Evolutionary conservation across 139 green algal species (phyloP).

Genomic region (Marvania coccoides): DNA sequence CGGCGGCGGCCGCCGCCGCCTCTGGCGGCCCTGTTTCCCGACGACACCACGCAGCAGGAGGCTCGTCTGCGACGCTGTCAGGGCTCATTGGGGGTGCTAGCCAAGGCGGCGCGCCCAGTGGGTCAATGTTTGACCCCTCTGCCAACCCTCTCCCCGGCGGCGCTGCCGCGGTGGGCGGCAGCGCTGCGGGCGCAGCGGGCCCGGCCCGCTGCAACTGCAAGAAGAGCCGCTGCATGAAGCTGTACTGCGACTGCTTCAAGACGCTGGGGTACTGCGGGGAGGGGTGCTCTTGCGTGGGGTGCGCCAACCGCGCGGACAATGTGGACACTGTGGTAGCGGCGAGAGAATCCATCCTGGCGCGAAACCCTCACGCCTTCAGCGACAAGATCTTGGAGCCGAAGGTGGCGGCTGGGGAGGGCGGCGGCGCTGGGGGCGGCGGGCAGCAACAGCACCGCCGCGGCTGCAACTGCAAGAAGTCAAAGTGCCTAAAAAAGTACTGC

Average conservation of each 20-base stretch:
- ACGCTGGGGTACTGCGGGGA: conserved; percentile 50
- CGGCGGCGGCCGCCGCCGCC: conserved; percentile 1
- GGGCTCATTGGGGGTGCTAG: too few relatives aligned
- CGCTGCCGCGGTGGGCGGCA: not conserved
- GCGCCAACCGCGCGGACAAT: conserved; percentile 54
- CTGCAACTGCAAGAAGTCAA: conserved; percentile 79
- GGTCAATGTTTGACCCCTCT: too few relatives aligned
- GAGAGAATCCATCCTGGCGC: conserved; percentile 35
- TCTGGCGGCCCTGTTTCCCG: not conserved
- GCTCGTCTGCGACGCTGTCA: too few relatives aligned
- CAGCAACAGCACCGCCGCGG: conserved; percentile 55
- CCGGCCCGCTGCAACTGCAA: conserved; percentile 88
- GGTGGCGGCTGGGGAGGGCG: not conserved
- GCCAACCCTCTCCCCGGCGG: too few relatives aligned
- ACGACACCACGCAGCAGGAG: too few relatives aligned
- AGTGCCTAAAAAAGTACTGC: conserved; percentile 98
- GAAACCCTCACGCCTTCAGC: conserved; percentile 56
- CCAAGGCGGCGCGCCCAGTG: too few relatives aligned
- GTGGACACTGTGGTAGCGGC: conserved; percentile 26
- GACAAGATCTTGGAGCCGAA: conserved; percentile 26
- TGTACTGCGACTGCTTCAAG: conserved; percentile 88
- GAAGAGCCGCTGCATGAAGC: conserved; percentile 81
- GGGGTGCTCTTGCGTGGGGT: conserved; percentile 59
- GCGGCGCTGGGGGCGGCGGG: not conserved
- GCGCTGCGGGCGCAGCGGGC: not conserved